Base-by-base conservation (phyloP, 345 rosid genomes). In the Euphorbia lathyris region DNA sequence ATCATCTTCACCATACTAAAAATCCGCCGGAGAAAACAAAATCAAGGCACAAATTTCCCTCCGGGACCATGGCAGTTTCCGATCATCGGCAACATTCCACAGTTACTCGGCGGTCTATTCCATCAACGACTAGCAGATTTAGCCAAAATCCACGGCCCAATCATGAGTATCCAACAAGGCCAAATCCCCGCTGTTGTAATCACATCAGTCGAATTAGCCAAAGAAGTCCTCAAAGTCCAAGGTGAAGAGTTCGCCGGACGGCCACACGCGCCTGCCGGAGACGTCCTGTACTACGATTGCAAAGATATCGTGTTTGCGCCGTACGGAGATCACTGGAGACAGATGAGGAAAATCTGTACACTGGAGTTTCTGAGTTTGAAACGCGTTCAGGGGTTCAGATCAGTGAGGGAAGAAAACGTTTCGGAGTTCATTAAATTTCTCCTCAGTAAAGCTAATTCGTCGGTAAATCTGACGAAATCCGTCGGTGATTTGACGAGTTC, bases 391-490 rank as follows among this genome's bases (percentile, higher is more conserved):
- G 29, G 40, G 7, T 58, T 58, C 14, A 29, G 40, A 4, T 58
- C 63, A 0, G 20, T 29, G 10, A 57, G 66, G 25, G 67, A 71
- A 25, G 74, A 71, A 25, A 63, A 64, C 14, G 56, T 65, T 12
- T 43, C 69, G 10, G 32, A 16, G 36, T 57, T 72, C 1, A 13
- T 65, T 3, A 20, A 2, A 0, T 12, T 5, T 2, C 66, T 72
- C 10, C 4, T 3, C 56, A 42, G 63, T 3, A 32, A 45, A 4
- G 69, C 19, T 0, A 77, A 71, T 14, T 60, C 71, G 5, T 64
- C 79, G 0, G 43, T 81, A 13, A 78, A 78, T 38, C 66, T 81
- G 0, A 70, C 76, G 0, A 20, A 65, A 25, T 9, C 42, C 19
- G 2, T 79, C 3, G 50, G 48, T 4, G 50, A 72, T 26, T 42